Base-by-base conservation (phyloP, 2,329 filamentous ascomycete species). In the Colletotrichum eremochloae region DNA sequence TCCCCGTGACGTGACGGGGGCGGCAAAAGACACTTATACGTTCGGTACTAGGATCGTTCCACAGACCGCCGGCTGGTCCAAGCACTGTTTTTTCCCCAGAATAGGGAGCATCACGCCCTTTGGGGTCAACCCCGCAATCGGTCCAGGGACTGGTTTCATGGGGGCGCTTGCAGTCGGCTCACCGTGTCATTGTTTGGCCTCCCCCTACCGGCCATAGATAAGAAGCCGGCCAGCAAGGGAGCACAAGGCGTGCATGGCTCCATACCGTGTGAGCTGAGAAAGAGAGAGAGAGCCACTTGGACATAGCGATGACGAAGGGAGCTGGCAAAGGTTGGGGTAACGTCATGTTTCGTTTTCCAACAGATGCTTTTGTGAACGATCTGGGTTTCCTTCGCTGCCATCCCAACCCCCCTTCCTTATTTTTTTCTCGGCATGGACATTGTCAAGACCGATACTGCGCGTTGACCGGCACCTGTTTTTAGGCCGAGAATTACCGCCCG, bases 31-130 rank as follows among this genome's bases (percentile, higher is more conserved):
- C 57, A 71, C 65, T 71, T 71, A 71, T 71, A 71, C 57, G 44
- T 63, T 38, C 36, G 50, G 52, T 15, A 24, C 44, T n/a, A 46
- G 65, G 57, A 52, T 63, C 64, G 60, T 63, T 63, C 29, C 58
- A 71, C 68, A 68, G 68, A 68, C 68, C 63, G 68, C 29, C 56
- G 24, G 14, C 50, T 33, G 65, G 68, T 36, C 65, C 52, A 63
- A 68, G 68, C 68, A 38, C 44, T 9, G 20, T n/a, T 58, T 62
- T 31, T 50, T 63, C 48, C 62, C 63, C 63, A 46, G 63, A 65
- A 56, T 52, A 71, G 65, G 69, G 64, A 71, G 68, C 68, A 71
- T 58, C 57, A 61, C 64, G 68, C 68, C 68, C 68, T 71, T 67
- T 20, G 29, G 57, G 24, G 42, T 40, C 29, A 53, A 71, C 69